A percentile compares a stretch with the other conserved stretches of the same genome.
Evolutionary conservation across 345 rosid genomes (phyloP).

Genomic region (Eucalyptus regnans): DNA sequence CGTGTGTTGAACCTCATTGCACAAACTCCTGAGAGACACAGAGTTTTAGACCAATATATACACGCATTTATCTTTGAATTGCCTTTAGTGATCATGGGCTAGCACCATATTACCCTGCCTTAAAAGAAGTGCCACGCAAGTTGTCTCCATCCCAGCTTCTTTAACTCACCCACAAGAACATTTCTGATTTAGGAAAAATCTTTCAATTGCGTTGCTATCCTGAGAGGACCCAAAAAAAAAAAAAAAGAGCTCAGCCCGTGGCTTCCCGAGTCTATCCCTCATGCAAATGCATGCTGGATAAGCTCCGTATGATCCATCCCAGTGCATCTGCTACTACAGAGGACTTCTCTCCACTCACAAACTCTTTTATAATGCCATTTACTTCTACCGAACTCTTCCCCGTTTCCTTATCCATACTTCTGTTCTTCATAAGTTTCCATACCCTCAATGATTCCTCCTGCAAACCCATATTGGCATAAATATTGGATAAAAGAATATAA

Average conservation of each 20-base stretch:
- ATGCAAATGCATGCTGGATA: not conserved
- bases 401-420: conserved; percentile 8
- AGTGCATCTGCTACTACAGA: not conserved
- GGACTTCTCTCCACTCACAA: conserved; percentile 7
- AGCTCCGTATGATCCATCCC: not conserved
- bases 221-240: not conserved
- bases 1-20: not conserved
- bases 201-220: not conserved
- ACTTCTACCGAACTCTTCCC: conserved; percentile 16
- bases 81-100: not conserved
- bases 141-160: not conserved
- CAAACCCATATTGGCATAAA: conserved; percentile 15
- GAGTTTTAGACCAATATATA: not conserved
- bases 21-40: not conserved
- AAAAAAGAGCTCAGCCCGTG: not conserved
- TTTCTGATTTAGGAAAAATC: not conserved
- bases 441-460: conserved; percentile 9
- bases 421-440: conserved; percentile 1
- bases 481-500: conserved; percentile 7
- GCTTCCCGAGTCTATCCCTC: not conserved
- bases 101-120: not conserved
- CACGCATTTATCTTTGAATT: not conserved
- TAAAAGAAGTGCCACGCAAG: not conserved
- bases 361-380: conserved; percentile 4
- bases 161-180: not conserved